Conservation (phyloP, 257 asterid genomes). For the Solanum medicagineum region DNA sequence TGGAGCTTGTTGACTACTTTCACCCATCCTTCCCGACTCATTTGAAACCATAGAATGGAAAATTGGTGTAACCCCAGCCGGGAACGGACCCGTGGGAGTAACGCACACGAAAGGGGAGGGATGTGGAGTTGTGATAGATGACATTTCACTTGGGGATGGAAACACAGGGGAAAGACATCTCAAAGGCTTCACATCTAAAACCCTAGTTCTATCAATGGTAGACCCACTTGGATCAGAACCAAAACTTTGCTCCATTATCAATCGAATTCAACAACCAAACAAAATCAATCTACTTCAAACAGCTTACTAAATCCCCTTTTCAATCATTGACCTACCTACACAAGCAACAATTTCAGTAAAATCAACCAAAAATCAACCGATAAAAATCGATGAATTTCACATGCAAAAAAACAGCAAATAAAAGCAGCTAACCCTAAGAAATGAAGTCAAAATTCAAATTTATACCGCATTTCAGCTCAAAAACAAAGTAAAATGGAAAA, state of each 20-base stretch:
- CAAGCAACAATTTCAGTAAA: background rate
- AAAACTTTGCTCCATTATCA: conserved; percentile 51
- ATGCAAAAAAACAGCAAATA: background rate
- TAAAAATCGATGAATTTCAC: background rate
- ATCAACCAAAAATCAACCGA: background rate
- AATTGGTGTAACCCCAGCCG: conserved; percentile 73
- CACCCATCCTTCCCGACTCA: background rate
- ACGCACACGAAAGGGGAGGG: conserved; percentile 77
- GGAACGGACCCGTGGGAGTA: conserved; percentile 88
- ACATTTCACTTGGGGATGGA: conserved; percentile 42
- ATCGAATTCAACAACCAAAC: background rate
- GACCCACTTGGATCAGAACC: conserved; percentile 22
- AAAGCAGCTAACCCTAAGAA: background rate
- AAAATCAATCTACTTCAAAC: background rate
- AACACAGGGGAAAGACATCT: conserved; percentile 71
- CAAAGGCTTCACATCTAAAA: conserved; percentile 65
- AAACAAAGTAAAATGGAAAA: background rate
- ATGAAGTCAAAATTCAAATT: background rate
- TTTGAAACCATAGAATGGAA: conserved; percentile 41
- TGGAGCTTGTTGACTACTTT: conserved; percentile 4
- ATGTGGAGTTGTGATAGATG: conserved; percentile 34
- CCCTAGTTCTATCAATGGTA: conserved; percentile 58
- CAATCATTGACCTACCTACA: background rate
- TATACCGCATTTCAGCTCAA: background rate
- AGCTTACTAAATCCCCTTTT: background rate